Evolutionary conservation across 2,329 filamentous ascomycete genomes (phyloP).

Genomic region (Paraphoma chrysanthemicola): DNA sequence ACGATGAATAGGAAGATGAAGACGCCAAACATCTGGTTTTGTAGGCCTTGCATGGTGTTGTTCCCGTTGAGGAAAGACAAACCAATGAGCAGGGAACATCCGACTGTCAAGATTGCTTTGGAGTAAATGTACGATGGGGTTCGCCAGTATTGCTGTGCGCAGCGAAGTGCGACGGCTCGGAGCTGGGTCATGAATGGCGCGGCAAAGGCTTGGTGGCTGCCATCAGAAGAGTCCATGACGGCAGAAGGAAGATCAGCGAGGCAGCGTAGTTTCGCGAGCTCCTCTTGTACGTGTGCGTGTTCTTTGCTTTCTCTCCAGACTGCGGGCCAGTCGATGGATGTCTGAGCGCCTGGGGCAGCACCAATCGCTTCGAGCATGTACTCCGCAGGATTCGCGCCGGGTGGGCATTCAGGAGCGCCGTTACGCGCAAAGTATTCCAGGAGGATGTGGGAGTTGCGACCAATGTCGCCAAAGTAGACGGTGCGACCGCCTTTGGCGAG

Average conservation of each 20-base stretch:
- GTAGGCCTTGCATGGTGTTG: slow-evolving; percentile 50
- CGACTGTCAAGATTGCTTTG: slow-evolving; percentile 39
- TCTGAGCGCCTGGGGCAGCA: slow-evolving; percentile 35
- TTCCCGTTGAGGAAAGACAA: slow-evolving; percentile 52
- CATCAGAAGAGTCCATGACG: slow-evolving; percentile 53
- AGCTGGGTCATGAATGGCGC: slow-evolving; percentile 48
- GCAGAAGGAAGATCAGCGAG: slow-evolving; percentile 38
- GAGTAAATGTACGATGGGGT: slow-evolving; percentile 53
- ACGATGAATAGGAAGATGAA: slow-evolving; percentile 58
- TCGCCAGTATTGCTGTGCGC: slow-evolving; percentile 56
- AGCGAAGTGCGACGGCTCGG: slow-evolving; percentile 47
- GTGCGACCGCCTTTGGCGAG: slow-evolving; percentile 77
- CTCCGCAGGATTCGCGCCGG: slow-evolving; percentile 74
- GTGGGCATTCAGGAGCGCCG: slow-evolving; percentile 67
- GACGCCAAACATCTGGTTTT: slow-evolving; percentile 57
- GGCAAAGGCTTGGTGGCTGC: slow-evolving; percentile 51
- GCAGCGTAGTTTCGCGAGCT: slow-evolving; percentile 49
- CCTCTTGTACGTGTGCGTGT: slow-evolving; percentile 37
- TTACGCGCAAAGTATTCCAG: slow-evolving; percentile 76
- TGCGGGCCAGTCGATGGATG: slow-evolving; percentile 49
- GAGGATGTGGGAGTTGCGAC: slow-evolving; percentile 69
- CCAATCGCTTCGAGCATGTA: slow-evolving; percentile 68
- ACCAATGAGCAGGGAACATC: slow-evolving; percentile 41
- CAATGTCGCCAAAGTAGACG: slow-evolving; percentile 82
- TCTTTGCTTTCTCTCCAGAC: slow-evolving; percentile 46